phyloP scores from a whole-genome alignment of 2,329 filamentous ascomycete species.

The Trichoderma sp. region DNA sequence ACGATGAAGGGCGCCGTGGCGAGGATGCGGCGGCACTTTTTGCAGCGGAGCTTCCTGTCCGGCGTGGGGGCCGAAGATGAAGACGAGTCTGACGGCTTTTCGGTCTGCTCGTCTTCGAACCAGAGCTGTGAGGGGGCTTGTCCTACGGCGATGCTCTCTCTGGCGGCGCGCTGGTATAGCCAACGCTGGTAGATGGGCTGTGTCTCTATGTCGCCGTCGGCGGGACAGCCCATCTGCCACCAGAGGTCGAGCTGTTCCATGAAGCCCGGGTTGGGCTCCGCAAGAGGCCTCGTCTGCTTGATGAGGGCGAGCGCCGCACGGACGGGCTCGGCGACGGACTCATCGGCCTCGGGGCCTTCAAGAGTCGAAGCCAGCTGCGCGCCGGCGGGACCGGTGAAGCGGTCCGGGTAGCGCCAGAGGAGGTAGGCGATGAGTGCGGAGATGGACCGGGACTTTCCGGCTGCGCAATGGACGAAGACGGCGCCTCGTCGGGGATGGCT shows the following conservation, averaged over 20 bases:
- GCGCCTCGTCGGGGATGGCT: conserved; percentile 33
- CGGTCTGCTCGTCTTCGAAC: conserved; percentile 68
- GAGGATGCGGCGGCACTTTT: conserved; percentile 76
- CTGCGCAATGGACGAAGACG: conserved; percentile 72
- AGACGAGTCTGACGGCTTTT: background rate
- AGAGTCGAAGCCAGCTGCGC: conserved; percentile 11
- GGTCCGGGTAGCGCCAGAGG: conserved; percentile 62
- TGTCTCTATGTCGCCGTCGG: conserved; percentile 54
- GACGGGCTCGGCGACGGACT: conserved; percentile 48
- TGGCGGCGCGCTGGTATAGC: conserved; percentile 54
- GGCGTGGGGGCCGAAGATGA: conserved; percentile 21
- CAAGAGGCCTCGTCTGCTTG: conserved; percentile 68
- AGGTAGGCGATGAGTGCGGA: conserved; percentile 82
- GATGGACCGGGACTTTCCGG: conserved; percentile 93
- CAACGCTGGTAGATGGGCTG: conserved; percentile 77
- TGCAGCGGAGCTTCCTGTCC: conserved; percentile 62
- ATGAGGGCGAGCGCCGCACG: conserved; percentile 65
- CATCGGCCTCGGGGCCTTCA: conserved; percentile 21
- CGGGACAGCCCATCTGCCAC: conserved; percentile 80
- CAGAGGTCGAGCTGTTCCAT: conserved; percentile 85
- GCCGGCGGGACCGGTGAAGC: conserved; percentile 41
- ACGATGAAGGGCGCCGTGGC: conserved; percentile 61
- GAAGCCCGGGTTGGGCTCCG: conserved; percentile 89
- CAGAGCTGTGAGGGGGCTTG: conserved; percentile 79
- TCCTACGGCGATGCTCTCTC: conserved; percentile 63